A percentile compares a stretch with the other conserved stretches of the same genome.
Evolutionary conservation across 805 yeast species (phyloP).

Genomic region (Candida incommunis): DNA sequence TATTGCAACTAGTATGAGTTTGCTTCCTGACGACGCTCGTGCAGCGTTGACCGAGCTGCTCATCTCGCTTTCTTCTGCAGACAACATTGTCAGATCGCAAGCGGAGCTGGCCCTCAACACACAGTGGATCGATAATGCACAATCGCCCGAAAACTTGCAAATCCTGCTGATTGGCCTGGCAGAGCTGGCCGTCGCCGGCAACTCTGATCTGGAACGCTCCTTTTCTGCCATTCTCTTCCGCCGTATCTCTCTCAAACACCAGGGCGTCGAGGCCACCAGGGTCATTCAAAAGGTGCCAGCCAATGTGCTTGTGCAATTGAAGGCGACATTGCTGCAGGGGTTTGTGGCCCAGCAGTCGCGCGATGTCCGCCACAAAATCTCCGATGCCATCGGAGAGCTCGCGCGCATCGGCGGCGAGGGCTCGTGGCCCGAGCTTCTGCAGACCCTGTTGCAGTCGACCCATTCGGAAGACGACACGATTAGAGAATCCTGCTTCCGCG

Average conservation of each 20-base stretch:
- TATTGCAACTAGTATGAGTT: slow-evolving; percentile 21
- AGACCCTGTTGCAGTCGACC: slow-evolving; percentile 57
- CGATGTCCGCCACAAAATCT: slow-evolving; percentile 74
- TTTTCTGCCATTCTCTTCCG: slow-evolving; percentile 83
- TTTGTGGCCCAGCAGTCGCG: slow-evolving; percentile 52
- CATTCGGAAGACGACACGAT: slow-evolving; percentile 43
- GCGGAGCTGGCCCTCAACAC: slow-evolving; percentile 65
- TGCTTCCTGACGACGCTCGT: slow-evolving; percentile 46
- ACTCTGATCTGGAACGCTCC: slow-evolving; percentile 39
- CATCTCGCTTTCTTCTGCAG: slow-evolving; percentile 61
- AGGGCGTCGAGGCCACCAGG: slow-evolving; percentile 51
- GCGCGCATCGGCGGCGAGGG: slow-evolving; percentile 35
- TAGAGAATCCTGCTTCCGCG: slow-evolving; percentile 85
- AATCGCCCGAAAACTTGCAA: slow-evolving; percentile 41
- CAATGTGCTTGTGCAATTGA: slow-evolving; percentile 45
- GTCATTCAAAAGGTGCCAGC: slow-evolving; percentile 58
- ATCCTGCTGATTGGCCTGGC: slow-evolving; percentile 64
- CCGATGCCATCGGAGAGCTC: slow-evolving; percentile 89
- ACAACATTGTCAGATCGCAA: slow-evolving; percentile 55
- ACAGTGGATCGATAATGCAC: slow-evolving; percentile 50
- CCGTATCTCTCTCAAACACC: slow-evolving; percentile 65
- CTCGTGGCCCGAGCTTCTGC: slow-evolving; percentile 68
- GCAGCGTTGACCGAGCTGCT: slow-evolving; percentile 41
- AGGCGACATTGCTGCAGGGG: slow-evolving; percentile 56
- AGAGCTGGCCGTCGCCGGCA: slow-evolving; percentile 55